Conservation (phyloP, 768 basidiomycete species). For the Lepiota venenata region DNA sequence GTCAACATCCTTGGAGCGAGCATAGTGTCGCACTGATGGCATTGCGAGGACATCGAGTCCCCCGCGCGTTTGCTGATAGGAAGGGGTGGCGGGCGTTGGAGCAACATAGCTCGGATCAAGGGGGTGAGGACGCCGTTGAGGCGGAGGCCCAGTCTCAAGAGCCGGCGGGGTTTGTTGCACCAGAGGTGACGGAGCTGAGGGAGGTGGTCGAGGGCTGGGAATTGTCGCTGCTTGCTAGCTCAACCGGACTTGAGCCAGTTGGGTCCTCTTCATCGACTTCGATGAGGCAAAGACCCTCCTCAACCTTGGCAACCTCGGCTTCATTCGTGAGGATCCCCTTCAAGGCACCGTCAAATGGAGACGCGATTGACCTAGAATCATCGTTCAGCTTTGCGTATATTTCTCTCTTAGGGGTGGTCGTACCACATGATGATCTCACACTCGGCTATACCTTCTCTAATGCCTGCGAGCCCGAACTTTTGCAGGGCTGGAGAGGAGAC, state of each 20-base stretch:
- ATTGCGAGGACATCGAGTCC: constrained; percentile 53
- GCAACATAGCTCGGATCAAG: constrained; percentile 46
- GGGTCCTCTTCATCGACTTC: constrained; percentile 66
- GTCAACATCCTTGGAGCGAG: constrained; percentile 62
- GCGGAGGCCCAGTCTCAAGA: constrained; percentile 1
- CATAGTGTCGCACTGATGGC: constrained; percentile 78
- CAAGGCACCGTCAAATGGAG: constrained; percentile 76
- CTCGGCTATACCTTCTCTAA: constrained; percentile 90
- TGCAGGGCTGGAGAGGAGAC: constrained; percentile 19
- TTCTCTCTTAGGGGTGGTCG: constrained; percentile 20
- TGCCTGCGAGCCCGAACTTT: constrained; percentile 77
- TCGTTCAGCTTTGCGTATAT: not conserved
- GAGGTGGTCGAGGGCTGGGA: constrained; percentile 10
- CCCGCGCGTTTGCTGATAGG: constrained; percentile 4
- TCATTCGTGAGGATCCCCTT: constrained; percentile 72
- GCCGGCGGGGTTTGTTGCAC: constrained; percentile 9
- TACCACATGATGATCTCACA: constrained; percentile 88
- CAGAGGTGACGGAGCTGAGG: constrained; percentile 13
- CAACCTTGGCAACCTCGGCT: constrained; percentile 86
- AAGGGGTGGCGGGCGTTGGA: constrained; percentile 12
- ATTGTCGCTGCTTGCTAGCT: not conserved
- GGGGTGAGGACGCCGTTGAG: constrained; percentile 40
- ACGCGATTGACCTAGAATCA: constrained; percentile 73
- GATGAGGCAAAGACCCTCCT: constrained; percentile 71
- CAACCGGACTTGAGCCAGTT: constrained; percentile 16